Base-by-base conservation (phyloP, 257 asterid genomes). In the Cynanchum wilfordii region DNA sequence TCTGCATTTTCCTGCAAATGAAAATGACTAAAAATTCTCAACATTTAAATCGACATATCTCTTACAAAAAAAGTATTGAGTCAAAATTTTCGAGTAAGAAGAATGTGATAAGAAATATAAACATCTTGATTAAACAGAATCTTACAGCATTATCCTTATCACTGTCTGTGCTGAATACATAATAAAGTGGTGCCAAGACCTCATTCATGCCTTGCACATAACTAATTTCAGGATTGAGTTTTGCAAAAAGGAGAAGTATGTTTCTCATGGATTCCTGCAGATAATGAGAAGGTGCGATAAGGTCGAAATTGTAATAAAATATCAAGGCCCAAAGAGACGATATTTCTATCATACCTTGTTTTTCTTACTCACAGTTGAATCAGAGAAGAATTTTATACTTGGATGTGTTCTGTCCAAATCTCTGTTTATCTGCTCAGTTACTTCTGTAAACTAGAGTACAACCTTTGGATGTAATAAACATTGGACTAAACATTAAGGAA, bases 131-230 rank as follows among this genome's bases (percentile, higher is more conserved):
- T 45, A 29, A 52, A 16, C 60, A 71, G 25, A 56, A 2, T 17
- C 72, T 59, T 78, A 73, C 81, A 59, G 68, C 30, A 42, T 73
- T 78, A 36, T 38, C 70, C 60, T 73, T 56, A 40, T 73, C 55
- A 10, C 52, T 11, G 57, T 73, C 81, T 6, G 78, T 27, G 72
- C 75, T 73, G 71, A 78, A 68, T 27, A 78, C 72, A 51, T 67
- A 73, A 69, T 73, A 73, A 0, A 73, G 59, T 51, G 78, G 81
- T 22, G 78, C 78, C 40, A 78, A 73, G 68, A 78, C 68, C 45
- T 73, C 81, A 68, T 73, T 73, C 81, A 73, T 78, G 68, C 81
- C 78, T 78, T 78, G 81, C 54, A 73, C 78, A 73, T 78, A 78
- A 24, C 68, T 25, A 36, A 73, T 73, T 59, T 70, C 81, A 7